Base-by-base conservation (phyloP, 2,329 filamentous ascomycete genomes). In the Paracorniculantispora psalliotae region DNA sequence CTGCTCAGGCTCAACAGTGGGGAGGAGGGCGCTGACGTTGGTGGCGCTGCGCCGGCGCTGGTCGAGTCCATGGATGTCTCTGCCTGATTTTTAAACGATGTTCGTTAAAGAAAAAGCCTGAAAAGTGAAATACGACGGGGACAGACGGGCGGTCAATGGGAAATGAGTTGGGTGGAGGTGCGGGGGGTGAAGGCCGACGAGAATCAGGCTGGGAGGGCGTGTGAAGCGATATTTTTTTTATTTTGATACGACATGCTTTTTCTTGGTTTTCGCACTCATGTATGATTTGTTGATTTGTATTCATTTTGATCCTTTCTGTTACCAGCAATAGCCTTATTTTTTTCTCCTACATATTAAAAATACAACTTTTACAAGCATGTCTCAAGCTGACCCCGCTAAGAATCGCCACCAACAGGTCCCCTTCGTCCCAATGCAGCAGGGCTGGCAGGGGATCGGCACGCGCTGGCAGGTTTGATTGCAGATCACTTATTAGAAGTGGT, bases 11-110 rank as follows among this genome's bases (percentile, higher is more conserved):
- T n/a, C n/a, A n/a, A n/a, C n/a, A n/a, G n/a, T n/a, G n/a, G n/a
- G n/a, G n/a, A n/a, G n/a, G n/a, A 46, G 55, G 23, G 7, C 12
- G 44, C 37, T 46, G 48, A 39, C 21, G 25, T n/a, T 48, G 43
- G 30, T 39, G 43, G 43, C 28, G 30, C 26, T 2, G 12, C 49
- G 2, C 2, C 10, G 44, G n/a, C 33, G 2, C 2, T 7, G 44
- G n/a, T 23, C 12, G 54, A 30, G 44, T 37, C 54, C 23, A 55
- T 55, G 43, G 43, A 55, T 5, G 30, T 55, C 30, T 55, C 52
- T 47, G 52, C 17, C 9, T 55, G 33, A 37, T 13, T 6, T 15
- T 5, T 37, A 37, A 12, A 37, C n/a, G n/a, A n/a, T n/a, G n/a
- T n/a, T n/a, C n/a, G n/a, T n/a, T n/a, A n/a, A 8, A 44, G 19